A percentile compares a stretch with the other conserved stretches of the same genome.
These are phyloP conservation scores for Sodiomyces alkalinus DNA, from an alignment of 2,329 filamentous ascomycete species.

Conservation along the genomic window DNA sequence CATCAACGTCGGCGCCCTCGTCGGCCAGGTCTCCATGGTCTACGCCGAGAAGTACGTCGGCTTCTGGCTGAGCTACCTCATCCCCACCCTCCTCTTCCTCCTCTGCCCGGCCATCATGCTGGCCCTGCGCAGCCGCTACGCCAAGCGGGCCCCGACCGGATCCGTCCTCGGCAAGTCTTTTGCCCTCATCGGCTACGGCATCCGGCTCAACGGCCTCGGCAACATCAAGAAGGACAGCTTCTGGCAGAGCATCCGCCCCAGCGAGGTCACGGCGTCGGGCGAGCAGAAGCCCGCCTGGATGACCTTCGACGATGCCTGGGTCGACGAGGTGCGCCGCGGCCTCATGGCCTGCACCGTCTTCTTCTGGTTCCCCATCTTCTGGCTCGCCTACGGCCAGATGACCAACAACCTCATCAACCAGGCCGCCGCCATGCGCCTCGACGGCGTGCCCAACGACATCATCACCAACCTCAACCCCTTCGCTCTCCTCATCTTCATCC, in stretches of 20 bases:
- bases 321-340: constrained; percentile 45
- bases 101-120: constrained; percentile 42
- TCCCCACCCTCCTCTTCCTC: constrained; percentile 52
- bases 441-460: constrained; percentile 6
- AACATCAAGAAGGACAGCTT: constrained; percentile 31
- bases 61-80: constrained; percentile 56
- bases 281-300: constrained; percentile 32
- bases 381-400: constrained; percentile 6
- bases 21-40: constrained; percentile 49
- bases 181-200: constrained; percentile 2
- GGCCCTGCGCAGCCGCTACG: constrained; percentile 19
- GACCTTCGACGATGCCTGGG: constrained; percentile 51
- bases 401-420: constrained; percentile 6
- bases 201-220: constrained; percentile 11
- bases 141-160: constrained; percentile 32
- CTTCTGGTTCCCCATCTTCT: constrained; percentile 16
- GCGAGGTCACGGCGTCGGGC: too few relatives aligned
- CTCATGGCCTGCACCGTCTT: constrained; percentile 39
- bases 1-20: constrained; percentile 51
- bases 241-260: constrained; percentile 35
- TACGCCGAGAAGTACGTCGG: constrained; percentile 65
- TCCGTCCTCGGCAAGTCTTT: constrained; percentile 34
- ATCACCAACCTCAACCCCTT: constrained; percentile 21
- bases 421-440: constrained; percentile 5
- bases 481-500: constrained; percentile 58